Base-by-base conservation (phyloP, 192 early-diverging fungal genomes). In the Paraglomus brasilianum region DNA sequence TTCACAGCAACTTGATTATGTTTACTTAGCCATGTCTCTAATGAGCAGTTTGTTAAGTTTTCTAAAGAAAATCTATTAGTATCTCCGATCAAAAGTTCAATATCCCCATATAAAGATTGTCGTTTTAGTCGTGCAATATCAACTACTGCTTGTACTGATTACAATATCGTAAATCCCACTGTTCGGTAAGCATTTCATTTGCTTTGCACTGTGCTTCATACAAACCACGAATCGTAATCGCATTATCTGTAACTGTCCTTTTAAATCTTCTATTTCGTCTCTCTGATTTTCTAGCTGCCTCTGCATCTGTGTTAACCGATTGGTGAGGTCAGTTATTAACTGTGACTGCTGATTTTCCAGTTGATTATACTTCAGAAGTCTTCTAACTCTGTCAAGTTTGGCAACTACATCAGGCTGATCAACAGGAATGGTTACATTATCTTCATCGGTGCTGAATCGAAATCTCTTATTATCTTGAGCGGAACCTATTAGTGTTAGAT, bases 31-130 rank as follows among this genome's bases (percentile, higher is more conserved):
- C 40, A 60, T 5, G 38, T 2, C 3, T 60, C 5, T n/a, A 42
- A 19, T 19, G 58, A 43, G 44, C 44, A 60, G 22, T 17, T 36
- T 30, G 40, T 30, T 13, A 57, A 10, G 2, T 57, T 57, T 30
- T 57, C 55, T 57, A 57, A 57, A 5, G 24, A 57, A n/a, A n/a
- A n/a, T n/a, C n/a, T n/a, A n/a, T n/a, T n/a, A n/a, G 11, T 36
- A 30, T 44, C 10, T 19, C 21, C 10, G 19, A 57, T 57, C 15
- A 57, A 30, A 1, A 15, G 40, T 57, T 57, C 55, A 57, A 57
- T 57, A 57, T 57, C n/a, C 58, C 7, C 44, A 42, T 60, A 60
- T 8, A 60, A 15, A 60, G 6, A 42, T 8, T 60, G 40, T 14
- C 40, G 36, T 60, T 60, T 19, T 8, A 42, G 4, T 14, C 15